phyloP scores from a whole-genome alignment of 2,329 filamentous ascomycete species.

The Albophoma yamanashiensis region DNA sequence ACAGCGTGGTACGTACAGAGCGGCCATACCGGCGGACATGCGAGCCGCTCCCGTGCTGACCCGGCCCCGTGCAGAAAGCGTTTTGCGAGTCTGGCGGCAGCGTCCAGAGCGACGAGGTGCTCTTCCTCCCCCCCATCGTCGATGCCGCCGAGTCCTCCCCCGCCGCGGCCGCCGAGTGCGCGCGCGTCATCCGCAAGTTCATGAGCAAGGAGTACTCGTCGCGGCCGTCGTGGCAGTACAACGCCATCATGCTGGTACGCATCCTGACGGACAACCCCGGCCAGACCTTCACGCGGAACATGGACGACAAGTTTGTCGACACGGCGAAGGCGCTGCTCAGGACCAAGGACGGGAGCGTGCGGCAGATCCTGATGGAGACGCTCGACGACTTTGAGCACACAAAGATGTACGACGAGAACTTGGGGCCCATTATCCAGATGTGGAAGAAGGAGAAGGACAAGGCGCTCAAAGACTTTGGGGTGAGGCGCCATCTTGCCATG shows the following conservation, averaged over 20 bases:
- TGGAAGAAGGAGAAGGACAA: conserved; percentile 80
- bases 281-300: conserved; percentile 76
- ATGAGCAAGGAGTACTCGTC: conserved; percentile 60
- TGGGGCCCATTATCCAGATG: conserved; percentile 66
- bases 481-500: conserved; percentile 19
- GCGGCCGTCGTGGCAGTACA: conserved; percentile 73
- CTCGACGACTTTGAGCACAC: conserved; percentile 66
- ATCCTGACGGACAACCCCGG: conserved; percentile 92
- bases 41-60: conserved; percentile 8
- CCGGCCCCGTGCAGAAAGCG: conserved; percentile 43
- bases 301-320: conserved; percentile 76
- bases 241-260: conserved; percentile 87
- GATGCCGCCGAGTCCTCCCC: conserved; percentile 91
- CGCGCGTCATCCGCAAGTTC: conserved; percentile 71
- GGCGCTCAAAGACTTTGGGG: conserved; percentile 39
- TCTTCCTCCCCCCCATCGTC: conserved; percentile 87
- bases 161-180: conserved; percentile 70
- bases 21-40: neutral
- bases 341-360: conserved; percentile 62
- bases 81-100: conserved; percentile 71
- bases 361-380: conserved; percentile 80
- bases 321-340: conserved; percentile 66
- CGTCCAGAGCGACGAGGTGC: conserved; percentile 73
- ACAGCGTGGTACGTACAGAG: conserved; percentile 48
- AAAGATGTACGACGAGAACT: conserved; percentile 63